Conservation (phyloP, 2,329 filamentous ascomycete genomes). For the Grosmannia huntii region DNA sequence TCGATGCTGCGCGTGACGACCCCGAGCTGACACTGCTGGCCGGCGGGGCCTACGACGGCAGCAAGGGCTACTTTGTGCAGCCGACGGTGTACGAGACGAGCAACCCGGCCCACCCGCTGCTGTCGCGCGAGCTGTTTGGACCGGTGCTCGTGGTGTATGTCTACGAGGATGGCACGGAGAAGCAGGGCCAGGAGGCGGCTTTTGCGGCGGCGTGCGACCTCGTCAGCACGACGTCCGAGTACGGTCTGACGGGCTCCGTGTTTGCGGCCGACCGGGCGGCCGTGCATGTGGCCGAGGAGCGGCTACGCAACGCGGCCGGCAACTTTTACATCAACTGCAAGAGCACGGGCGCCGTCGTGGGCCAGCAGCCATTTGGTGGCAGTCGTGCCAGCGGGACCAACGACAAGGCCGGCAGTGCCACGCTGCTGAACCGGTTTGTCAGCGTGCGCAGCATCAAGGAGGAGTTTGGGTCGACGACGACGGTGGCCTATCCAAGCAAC, state of each 20-base stretch:
- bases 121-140: slow-evolving; percentile 35
- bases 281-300: slow-evolving; percentile 35
- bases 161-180: slow-evolving; percentile 27
- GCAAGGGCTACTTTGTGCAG: slow-evolving; percentile 30
- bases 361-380: slow-evolving; percentile 43
- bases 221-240: slow-evolving; percentile 61
- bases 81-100: slow-evolving; percentile 32
- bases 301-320: slow-evolving; percentile 39
- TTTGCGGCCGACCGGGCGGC: slow-evolving; percentile 35
- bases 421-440: slow-evolving; percentile 36
- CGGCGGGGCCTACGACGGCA: slow-evolving; percentile 30
- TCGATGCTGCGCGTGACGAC: slow-evolving; percentile 32
- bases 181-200: slow-evolving; percentile 23
- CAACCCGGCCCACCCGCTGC: slow-evolving; percentile 28
- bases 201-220: slow-evolving; percentile 42
- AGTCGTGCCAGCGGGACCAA: slow-evolving; percentile 39
- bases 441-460: slow-evolving; percentile 47
- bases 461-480: slow-evolving; percentile 53
- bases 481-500: slow-evolving; percentile 61
- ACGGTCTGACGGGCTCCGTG: slow-evolving; percentile 39
- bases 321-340: slow-evolving; percentile 49
- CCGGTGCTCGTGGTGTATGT: slow-evolving; percentile 32
- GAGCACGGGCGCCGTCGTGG: slow-evolving; percentile 41
- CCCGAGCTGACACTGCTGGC: slow-evolving; percentile 26
- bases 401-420: slow-evolving; percentile 41